These are phyloP conservation scores for Arthrobotrys musiformis DNA, from an alignment of 2,329 filamentous ascomycete genomes.

Conservation along the genomic window DNA sequence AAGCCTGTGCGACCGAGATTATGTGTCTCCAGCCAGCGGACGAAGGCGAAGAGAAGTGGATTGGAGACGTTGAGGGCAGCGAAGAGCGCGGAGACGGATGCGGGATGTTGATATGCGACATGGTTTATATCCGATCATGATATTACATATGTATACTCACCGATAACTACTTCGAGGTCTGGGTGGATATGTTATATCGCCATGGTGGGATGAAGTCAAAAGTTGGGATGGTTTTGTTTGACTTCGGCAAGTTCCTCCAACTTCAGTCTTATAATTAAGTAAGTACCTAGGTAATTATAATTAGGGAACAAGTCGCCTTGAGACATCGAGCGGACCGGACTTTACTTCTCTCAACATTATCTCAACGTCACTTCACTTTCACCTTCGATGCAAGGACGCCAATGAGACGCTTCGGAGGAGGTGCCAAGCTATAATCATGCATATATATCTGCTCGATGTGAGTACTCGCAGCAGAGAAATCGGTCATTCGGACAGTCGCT, in stretches of 20 bases:
- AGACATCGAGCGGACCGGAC: too few species aligned
- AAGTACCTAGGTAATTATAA: too few species aligned
- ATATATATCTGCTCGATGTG: neutral
- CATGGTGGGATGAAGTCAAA: neutral
- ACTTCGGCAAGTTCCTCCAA: neutral
- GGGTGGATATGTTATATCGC: too few species aligned
- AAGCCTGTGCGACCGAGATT: constrained; percentile 46
- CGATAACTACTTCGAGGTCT: too few species aligned
- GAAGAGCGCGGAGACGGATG: constrained; percentile 31
- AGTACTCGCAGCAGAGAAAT: neutral
- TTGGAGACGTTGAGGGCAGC: neutral
- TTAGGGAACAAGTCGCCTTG: too few species aligned
- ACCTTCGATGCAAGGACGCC: too few species aligned
- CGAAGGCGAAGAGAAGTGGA: constrained; percentile 19
- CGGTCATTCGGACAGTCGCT: neutral
- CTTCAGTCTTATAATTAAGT: too few species aligned
- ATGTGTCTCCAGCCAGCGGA: constrained; percentile 39
- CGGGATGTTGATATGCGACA: constrained; percentile 33
- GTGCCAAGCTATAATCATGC: too few species aligned
- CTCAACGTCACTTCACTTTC: too few species aligned
- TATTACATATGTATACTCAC: too few species aligned
- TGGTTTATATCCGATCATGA: neutral
- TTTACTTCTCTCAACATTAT: neutral
- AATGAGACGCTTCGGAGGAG: too few species aligned
- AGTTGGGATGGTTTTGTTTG: neutral